Evolutionary conservation across 2,329 filamentous ascomycete species (phyloP).

Genomic region (Diaporthe destruens): DNA sequence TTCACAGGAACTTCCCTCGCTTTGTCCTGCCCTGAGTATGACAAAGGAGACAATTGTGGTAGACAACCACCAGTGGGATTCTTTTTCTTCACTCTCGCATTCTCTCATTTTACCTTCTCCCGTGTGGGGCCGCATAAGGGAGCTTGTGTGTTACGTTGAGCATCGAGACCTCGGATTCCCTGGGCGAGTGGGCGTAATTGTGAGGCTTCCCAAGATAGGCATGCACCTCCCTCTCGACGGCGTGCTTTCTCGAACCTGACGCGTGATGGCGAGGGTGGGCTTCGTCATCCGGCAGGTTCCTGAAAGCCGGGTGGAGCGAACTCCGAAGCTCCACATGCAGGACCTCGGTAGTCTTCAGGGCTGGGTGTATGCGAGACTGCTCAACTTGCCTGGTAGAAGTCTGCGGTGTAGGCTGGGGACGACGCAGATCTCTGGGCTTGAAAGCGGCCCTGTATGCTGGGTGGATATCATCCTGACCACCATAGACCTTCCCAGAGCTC

Average conservation of each 20-base stretch:
- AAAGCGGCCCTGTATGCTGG: background rate
- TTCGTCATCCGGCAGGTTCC: background rate
- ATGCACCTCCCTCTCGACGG: background rate
- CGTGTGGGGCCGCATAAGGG: background rate
- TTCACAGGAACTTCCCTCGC: background rate
- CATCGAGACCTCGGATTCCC: background rate
- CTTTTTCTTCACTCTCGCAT: background rate
- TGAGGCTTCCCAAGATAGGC: background rate
- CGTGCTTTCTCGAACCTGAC: background rate
- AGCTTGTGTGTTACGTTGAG: background rate
- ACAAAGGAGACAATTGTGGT: slow-evolving; percentile 21
- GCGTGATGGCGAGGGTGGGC: background rate
- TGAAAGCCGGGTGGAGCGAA: background rate
- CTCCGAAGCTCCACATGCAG: background rate
- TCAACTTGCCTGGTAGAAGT: background rate
- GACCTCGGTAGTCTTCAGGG: background rate
- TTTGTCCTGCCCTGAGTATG: background rate
- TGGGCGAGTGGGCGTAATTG: background rate
- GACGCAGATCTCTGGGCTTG: background rate
- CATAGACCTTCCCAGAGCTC: background rate
- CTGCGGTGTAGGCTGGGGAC: background rate
- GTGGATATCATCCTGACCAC: background rate
- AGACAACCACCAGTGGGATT: background rate
- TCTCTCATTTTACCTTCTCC: background rate
- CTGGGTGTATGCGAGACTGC: background rate